These are phyloP conservation scores for Hemileccinum impolitum DNA, from an alignment of 768 basidiomycete genomes.

Conservation along the genomic window DNA sequence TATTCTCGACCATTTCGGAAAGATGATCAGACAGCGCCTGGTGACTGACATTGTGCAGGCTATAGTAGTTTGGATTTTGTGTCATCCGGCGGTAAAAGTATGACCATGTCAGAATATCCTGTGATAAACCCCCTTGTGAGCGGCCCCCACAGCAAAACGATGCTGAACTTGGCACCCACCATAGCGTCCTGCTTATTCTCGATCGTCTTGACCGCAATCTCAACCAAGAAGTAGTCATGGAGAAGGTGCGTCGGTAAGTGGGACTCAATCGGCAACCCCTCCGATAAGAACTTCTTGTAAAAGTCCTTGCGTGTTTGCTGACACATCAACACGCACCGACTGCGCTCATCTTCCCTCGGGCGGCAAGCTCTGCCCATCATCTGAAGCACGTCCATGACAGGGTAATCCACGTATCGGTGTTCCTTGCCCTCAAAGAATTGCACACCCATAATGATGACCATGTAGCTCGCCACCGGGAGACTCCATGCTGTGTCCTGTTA, in stretches of 20 bases:
- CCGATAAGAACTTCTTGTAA: slow-evolving; percentile 96
- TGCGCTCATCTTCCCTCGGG: slow-evolving; percentile 81
- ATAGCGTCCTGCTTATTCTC: slow-evolving; percentile 99
- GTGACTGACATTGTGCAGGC: slow-evolving; percentile 91
- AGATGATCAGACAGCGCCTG: slow-evolving; percentile 94
- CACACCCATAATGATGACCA: slow-evolving; percentile 99
- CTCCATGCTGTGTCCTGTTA: slow-evolving; percentile 92
- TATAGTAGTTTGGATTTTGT: slow-evolving; percentile 95
- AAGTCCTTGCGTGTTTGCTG: slow-evolving; percentile 98
- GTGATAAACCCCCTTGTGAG: slow-evolving; percentile 1
- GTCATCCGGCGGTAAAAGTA: slow-evolving; percentile 98
- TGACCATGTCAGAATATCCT: slow-evolving; percentile 98
- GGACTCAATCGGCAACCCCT: slow-evolving; percentile 97
- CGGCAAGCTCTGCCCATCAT: slow-evolving; percentile 99
- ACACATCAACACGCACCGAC: slow-evolving; percentile 95
- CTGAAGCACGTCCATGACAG: slow-evolving; percentile 96
- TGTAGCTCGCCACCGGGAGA: slow-evolving; percentile 88
- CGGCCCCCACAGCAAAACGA: neutral
- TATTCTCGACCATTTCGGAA: slow-evolving; percentile 93
- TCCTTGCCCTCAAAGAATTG: slow-evolving; percentile 96
- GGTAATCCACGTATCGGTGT: slow-evolving; percentile 96
- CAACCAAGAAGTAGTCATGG: slow-evolving; percentile 97
- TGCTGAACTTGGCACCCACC: slow-evolving; percentile 40
- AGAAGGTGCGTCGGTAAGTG: slow-evolving; percentile 86
- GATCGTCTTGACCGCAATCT: slow-evolving; percentile 97